Evolutionary conservation across 129 eudicot species (phyloP), one percentile per base, ranked within the genome.

Genomic region (Centella asiatica): DNA sequence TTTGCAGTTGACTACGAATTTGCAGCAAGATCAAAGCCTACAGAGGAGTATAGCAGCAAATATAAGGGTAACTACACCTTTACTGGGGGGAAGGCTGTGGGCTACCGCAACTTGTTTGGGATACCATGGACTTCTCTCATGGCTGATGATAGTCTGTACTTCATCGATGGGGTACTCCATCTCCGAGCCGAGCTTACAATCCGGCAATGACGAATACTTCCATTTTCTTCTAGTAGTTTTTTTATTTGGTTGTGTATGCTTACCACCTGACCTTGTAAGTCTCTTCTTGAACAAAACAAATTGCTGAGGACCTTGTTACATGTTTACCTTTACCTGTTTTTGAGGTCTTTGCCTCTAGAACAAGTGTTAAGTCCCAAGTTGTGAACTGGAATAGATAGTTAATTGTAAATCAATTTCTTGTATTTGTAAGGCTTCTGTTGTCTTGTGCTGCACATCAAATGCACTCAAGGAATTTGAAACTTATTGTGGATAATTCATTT

Each of bases 1-100:
- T 81, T 81, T 70, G 89, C 89, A 2, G 94, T 88, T 22, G 96
- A 88, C 60, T 84, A 84, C 22, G 96, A 84, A 48, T 84, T 88
- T 79, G 83, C 96, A 15, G 89, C 94, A 1, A 69, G 96, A 37
- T 76, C 85, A 24, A 88, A 81, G 57, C 85, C 96, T 3, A 69
- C 86, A 0, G 94, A 88, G 75, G 96, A 88, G 70, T 84, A 63
- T 50, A 42, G 77, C 0, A 84, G 86, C 58, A 87, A 87, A 77
- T 87, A 83, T 47, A 87, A 87, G 62, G 95, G 95, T 22, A 87
- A 73, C 44, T 87, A 87, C 64, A 87, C 95, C 0, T 87, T 87
- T 25, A 83, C 90, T 0, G 90, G 95, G 36, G 95, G 90, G 1
- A 87, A 87, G 71, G 95, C 95, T 3, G 95, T 87, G 37, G 95